phyloP scores from a whole-genome alignment of 2,329 filamentous ascomycete species.

The Fusarium sp. region DNA sequence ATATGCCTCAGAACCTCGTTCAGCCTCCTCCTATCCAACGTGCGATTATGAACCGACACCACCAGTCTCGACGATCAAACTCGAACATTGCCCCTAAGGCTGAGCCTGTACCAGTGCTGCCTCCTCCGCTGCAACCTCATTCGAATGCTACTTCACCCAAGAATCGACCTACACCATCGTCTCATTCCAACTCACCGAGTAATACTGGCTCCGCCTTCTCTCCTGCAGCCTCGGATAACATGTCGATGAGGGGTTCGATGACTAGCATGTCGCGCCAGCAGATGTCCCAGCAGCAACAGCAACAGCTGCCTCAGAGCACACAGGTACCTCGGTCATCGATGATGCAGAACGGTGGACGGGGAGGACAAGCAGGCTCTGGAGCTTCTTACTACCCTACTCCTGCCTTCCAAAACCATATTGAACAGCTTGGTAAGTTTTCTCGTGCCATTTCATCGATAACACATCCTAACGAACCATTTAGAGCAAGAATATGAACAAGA shows the following conservation, averaged over 20 bases:
- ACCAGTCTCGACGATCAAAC: slow-evolving; percentile 75
- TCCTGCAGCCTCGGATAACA: slow-evolving; percentile 58
- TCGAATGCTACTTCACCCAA: slow-evolving; percentile 72
- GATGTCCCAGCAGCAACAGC: slow-evolving; percentile 42
- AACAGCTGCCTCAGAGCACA: slow-evolving; percentile 39
- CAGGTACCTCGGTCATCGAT: slow-evolving; percentile 45
- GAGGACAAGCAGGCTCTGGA: slow-evolving; percentile 51
- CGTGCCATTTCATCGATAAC: slow-evolving; percentile 61
- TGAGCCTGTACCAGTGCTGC: slow-evolving; percentile 62
- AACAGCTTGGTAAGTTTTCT: slow-evolving; percentile 84
- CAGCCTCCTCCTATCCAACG: slow-evolving; percentile 81
- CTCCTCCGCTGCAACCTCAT: slow-evolving; percentile 57
- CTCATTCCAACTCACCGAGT: slow-evolving; percentile 71
- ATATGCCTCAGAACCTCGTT: slow-evolving; percentile 73
- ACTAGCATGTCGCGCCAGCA: slow-evolving; percentile 45
- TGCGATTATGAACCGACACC: slow-evolving; percentile 82
- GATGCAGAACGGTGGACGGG: slow-evolving; percentile 49
- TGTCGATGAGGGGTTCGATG: slow-evolving; percentile 55
- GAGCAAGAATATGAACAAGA: slow-evolving; percentile 97
- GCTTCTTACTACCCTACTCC: slow-evolving; percentile 80
- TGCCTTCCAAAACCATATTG: slow-evolving; percentile 89
- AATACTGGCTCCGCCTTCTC: slow-evolving; percentile 57
- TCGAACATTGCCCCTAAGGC: slow-evolving; percentile 80
- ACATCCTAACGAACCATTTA: slow-evolving; percentile 73
- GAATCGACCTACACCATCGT: slow-evolving; percentile 83